Conservation (phyloP, 768 basidiomycete genomes). For the Hemileccinum impolitum region DNA sequence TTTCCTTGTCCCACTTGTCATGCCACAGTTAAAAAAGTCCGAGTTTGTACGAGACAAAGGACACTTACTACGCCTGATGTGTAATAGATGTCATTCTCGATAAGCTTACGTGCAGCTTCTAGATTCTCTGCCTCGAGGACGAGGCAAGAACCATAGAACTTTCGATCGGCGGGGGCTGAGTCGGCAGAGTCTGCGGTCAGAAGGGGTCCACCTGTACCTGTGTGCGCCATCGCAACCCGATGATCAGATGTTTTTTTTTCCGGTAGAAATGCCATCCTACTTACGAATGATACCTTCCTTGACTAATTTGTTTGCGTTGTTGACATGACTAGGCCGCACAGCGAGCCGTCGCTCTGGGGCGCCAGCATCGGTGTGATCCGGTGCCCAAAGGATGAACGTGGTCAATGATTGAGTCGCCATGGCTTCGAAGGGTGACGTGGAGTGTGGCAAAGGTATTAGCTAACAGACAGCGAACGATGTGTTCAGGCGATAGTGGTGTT, state of each 20-base stretch:
- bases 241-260: conserved; percentile 10
- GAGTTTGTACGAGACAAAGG: neutral
- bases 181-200: conserved; percentile 53
- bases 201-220: conserved; percentile 56
- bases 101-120: conserved; percentile 35
- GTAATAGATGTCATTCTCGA: conserved; percentile 26
- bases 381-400: conserved; percentile 60
- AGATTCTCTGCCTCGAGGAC: conserved; percentile 52
- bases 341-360: conserved; percentile 51
- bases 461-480: too few species aligned
- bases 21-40: neutral
- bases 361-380: conserved; percentile 58
- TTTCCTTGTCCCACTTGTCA: conserved; percentile 57
- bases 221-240: neutral
- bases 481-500: too few species aligned
- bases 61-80: conserved; percentile 21
- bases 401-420: conserved; percentile 18
- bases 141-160: conserved; percentile 56
- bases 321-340: conserved; percentile 52
- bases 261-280: conserved; percentile 19
- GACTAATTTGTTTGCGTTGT: conserved; percentile 36
- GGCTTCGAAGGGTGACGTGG: neutral
- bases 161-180: conserved; percentile 46
- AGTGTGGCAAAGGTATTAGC: too few species aligned
- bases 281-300: conserved; percentile 48